These are phyloP conservation scores for Sclerotiophoma versabilis DNA, from an alignment of 2,329 filamentous ascomycete species.

Conservation along the genomic window DNA sequence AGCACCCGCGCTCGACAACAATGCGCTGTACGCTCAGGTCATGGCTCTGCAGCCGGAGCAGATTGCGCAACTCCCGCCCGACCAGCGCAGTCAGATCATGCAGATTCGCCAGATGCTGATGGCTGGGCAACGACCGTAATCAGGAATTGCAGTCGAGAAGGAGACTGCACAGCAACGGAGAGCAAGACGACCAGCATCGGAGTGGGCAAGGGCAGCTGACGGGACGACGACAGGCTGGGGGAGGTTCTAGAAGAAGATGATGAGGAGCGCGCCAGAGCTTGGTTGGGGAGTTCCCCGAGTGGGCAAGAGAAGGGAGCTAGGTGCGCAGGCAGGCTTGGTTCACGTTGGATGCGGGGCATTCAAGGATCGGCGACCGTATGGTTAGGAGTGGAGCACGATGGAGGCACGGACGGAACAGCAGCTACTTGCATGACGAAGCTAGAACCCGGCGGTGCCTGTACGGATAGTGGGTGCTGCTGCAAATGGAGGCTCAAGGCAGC, in stretches of 20 bases:
- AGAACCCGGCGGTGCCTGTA: too few relatives aligned
- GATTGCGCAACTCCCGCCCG: constrained; percentile 79
- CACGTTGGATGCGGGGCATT: background rate
- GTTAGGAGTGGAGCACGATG: background rate
- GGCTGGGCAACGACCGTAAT: constrained; percentile 28
- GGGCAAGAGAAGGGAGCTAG: background rate
- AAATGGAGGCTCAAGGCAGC: background rate
- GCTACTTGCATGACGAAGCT: too few relatives aligned
- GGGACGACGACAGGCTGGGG: background rate
- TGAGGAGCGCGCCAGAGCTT: background rate
- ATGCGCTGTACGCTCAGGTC: constrained; percentile 80
- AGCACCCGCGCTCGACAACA: constrained; percentile 56
- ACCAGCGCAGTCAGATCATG: constrained; percentile 80
- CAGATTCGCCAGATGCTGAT: constrained; percentile 71
- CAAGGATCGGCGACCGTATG: background rate
- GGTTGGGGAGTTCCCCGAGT: background rate
- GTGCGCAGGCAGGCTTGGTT: background rate
- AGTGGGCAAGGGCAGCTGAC: too few relatives aligned
- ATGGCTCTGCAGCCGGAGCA: constrained; percentile 80
- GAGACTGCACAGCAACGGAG: background rate
- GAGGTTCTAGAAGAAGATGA: background rate
- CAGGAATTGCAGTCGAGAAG: background rate
- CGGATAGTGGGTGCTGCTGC: background rate
- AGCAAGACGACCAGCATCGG: too few relatives aligned
- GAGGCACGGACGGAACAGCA: background rate